These are phyloP conservation scores for Filobasidium wieringae DNA, from an alignment of 768 basidiomycete species.

Conservation along the genomic window DNA sequence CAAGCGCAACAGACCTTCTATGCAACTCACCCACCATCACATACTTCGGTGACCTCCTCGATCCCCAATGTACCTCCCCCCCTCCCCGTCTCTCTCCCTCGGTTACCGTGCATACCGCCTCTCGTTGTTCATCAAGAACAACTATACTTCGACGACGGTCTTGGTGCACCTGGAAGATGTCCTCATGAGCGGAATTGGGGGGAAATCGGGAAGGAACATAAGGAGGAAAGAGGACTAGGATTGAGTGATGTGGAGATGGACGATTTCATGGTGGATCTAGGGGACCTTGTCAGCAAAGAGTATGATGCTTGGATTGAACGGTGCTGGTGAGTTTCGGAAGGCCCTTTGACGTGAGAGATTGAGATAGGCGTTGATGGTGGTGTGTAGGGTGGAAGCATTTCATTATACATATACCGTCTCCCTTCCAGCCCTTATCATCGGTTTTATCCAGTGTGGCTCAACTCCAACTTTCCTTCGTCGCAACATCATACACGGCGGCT, in stretches of 20 bases:
- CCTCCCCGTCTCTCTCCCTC: conserved; percentile 16
- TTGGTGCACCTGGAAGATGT: conserved; percentile 28
- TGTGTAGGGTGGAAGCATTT: conserved; percentile 35
- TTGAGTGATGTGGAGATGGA: conserved; percentile 32
- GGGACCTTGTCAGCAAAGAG: conserved; percentile 31
- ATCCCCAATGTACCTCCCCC: conserved; percentile 13
- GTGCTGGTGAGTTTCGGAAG: conserved; percentile 30
- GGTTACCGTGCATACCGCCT: conserved; percentile 17
- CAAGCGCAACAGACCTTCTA: conserved; percentile 12
- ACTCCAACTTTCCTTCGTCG: conserved; percentile 31
- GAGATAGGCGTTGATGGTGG: background rate
- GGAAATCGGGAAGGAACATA: conserved; percentile 20
- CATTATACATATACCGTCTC: conserved; percentile 35
- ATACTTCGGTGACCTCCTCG: conserved; percentile 3
- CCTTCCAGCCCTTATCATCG: conserved; percentile 33
- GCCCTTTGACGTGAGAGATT: background rate
- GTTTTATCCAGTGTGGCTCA: conserved; percentile 32
- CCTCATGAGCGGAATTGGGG: conserved; percentile 26
- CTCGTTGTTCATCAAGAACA: conserved; percentile 31
- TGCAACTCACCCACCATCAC: conserved; percentile 9
- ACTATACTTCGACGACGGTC: conserved; percentile 21
- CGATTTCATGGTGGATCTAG: conserved; percentile 34
- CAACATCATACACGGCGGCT: conserved; percentile 36
- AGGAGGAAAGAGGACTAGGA: conserved; percentile 17
- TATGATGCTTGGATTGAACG: conserved; percentile 39